Conservation (phyloP, 257 asterid species). For the Orobanche coerulescens region DNA sequence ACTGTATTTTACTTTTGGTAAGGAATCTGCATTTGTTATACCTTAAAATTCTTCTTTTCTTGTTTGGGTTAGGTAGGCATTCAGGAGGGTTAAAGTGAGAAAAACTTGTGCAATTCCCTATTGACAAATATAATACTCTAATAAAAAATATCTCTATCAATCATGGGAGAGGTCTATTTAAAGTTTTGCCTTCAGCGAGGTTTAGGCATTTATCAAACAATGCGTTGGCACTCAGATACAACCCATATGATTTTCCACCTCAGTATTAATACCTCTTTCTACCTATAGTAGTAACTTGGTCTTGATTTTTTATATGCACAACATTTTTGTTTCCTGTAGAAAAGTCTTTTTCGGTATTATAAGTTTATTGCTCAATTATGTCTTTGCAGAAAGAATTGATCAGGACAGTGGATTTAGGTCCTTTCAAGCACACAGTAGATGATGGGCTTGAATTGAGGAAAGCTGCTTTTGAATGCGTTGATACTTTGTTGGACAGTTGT, state of each 20-base stretch:
- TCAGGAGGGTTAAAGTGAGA: not conserved
- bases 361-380: constrained; percentile 10
- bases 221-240: not conserved
- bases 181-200: not conserved
- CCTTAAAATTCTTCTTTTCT: not conserved
- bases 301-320: not conserved
- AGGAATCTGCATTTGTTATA: not conserved
- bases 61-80: not conserved
- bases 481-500: constrained; percentile 89
- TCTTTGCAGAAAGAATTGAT: constrained; percentile 89
- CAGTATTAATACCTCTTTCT: not conserved
- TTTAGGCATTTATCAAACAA: not conserved
- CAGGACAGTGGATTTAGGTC: constrained; percentile 98
- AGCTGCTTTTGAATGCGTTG: constrained; percentile 98
- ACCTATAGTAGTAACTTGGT: not conserved
- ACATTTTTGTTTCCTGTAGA: not conserved
- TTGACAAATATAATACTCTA: constrained; percentile 5
- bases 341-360: not conserved
- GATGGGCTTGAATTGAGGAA: constrained; percentile 99
- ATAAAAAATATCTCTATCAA: not conserved
- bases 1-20: not conserved
- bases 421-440: constrained; percentile 98
- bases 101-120: no score
- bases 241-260: constrained; percentile 2
- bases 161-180: not conserved